Evolutionary conservation across 805 yeast genomes (phyloP).

Genomic region (Candida hungchunana): DNA sequence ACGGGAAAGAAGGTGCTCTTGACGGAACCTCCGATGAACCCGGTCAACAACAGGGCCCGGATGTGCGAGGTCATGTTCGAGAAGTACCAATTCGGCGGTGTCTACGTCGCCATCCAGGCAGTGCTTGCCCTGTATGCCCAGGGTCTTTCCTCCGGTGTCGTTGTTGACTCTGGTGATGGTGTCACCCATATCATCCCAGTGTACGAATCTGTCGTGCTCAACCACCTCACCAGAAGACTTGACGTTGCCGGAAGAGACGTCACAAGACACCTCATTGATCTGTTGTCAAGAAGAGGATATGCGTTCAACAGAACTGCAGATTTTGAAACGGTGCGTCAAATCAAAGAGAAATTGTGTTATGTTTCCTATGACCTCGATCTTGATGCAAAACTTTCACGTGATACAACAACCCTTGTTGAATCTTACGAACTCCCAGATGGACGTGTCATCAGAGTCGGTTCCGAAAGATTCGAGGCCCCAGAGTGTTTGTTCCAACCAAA

Average conservation of each 20-base stretch:
- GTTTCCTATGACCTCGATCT: conserved; percentile 91
- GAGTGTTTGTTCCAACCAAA: conserved; percentile 96
- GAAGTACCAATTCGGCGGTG: conserved; percentile 85
- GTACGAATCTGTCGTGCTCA: conserved; percentile 93
- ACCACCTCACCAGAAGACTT: conserved; percentile 84
- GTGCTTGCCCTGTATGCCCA: conserved; percentile 97
- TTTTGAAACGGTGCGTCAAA: conserved; percentile 97
- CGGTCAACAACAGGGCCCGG: conserved; percentile 77
- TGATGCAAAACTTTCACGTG: conserved; percentile 82
- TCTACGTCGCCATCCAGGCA: conserved; percentile 94
- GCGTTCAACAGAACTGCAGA: conserved; percentile 98
- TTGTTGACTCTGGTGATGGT: conserved; percentile 98
- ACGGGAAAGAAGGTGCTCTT: conserved; percentile 79
- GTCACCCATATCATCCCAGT: conserved; percentile 98
- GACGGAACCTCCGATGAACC: conserved; percentile 99
- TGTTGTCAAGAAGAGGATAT: conserved; percentile 91
- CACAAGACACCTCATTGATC: conserved; percentile 89
- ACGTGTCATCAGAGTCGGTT: conserved; percentile 86
- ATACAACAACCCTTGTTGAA: conserved; percentile 93
- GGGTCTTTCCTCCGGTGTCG: conserved; percentile 95
- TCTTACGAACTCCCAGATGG: conserved; percentile 95
- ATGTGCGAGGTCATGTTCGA: conserved; percentile 95
- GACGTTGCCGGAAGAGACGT: conserved; percentile 99
- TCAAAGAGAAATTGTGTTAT: conserved; percentile 93
- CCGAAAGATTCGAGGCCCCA: conserved; percentile 95